Base-by-base conservation (phyloP, 331 rosid genomes). In the Malus hybrid region DNA sequence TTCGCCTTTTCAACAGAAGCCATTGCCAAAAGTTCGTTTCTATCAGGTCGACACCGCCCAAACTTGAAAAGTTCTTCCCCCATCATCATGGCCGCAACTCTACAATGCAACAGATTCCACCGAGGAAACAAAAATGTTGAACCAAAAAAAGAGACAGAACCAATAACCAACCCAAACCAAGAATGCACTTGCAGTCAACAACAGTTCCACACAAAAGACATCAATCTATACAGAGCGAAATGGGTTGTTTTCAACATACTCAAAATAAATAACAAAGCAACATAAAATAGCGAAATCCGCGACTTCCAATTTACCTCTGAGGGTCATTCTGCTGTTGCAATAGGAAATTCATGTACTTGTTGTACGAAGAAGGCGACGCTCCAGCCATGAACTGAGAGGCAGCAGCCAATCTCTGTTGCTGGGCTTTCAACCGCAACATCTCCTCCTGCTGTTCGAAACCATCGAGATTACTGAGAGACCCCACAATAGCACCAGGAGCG, bases 251-350 rank as follows among this genome's bases (percentile, higher is more conserved):
- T 54, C 32, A 31, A 70, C 46, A 61, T 14, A 32, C 22, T 57
- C 27, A 16, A 67, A 74, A 36, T 67, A 19, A 36, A 27, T 67
- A 68, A 14, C 48, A 60, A 18, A 19, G 32, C 39, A 60, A 63
- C 39, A 18, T 42, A 39, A 28, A 20, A 36, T 13, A 27, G 42
- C 18, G 20, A 69, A 57, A 55, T 57, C 8, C 28, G n/a, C 28
- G 12, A 46, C 16, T 50, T n/a, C 73, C 57, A 22, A 71, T 19
- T 22, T 82, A 87, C 91, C 93, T 91, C 13, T 85, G 91, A 57
- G 87, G 86, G 28, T 90, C 93, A 75, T 72, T 86, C 29, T 72
- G 86, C 55, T 84, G 91, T 61, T 88, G 96, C 83, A 90, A 74
- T 42, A 87, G 79, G 77, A 80, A 87, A 76, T 84, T 74, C 73